phyloP scores from a whole-genome alignment of 306 rosid genomes.

The Ziziphus jujuba region DNA sequence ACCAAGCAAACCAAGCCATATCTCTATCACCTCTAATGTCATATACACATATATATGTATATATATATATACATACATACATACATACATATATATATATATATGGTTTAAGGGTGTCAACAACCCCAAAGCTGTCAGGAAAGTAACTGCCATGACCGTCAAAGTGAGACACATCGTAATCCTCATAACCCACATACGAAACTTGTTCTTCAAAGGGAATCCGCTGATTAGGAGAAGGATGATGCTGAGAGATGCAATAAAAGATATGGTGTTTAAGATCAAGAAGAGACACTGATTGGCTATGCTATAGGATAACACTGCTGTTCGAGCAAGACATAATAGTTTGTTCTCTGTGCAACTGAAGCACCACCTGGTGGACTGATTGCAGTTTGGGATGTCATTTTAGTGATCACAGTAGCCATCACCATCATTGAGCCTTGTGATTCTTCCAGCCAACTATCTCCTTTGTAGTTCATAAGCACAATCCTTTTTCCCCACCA shows the following conservation, averaged over 20 bases:
- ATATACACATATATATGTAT: no score
- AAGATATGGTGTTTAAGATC: constrained; percentile 24
- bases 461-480: not conserved
- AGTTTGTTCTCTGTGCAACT: not conserved
- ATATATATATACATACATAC: not conserved
- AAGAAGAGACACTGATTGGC: not conserved
- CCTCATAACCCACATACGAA: constrained; percentile 23
- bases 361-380: constrained; percentile 43
- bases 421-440: constrained; percentile 30
- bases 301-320: constrained; percentile 12
- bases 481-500: not conserved
- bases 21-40: no score
- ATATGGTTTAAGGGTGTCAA: constrained; percentile 9
- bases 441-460: constrained; percentile 5
- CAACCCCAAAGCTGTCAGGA: constrained; percentile 25
- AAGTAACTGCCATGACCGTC: constrained; percentile 20
- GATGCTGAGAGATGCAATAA: constrained; percentile 33
- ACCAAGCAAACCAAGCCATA: no score
- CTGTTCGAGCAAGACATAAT: constrained; percentile 36
- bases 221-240: constrained; percentile 36
- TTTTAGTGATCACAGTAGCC: constrained; percentile 39
- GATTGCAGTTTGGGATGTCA: constrained; percentile 34
- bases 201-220: constrained; percentile 20
- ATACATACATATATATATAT: not conserved
- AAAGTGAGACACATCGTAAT: constrained; percentile 24